Conservation (phyloP, 257 asterid species). For the Scutellaria minor region DNA sequence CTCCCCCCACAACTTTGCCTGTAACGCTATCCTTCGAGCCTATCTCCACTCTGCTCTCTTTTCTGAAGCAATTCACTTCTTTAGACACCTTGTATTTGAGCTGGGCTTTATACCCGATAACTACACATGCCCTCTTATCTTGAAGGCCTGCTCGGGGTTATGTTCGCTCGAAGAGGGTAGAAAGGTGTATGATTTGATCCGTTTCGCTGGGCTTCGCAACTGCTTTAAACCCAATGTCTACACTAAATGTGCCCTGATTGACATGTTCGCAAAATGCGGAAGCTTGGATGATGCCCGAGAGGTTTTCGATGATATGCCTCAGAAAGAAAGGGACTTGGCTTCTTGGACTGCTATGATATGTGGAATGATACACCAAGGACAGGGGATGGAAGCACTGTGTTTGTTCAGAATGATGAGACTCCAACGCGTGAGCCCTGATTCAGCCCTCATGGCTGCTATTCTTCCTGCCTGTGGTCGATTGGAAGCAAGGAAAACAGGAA, state of each 20-base stretch:
- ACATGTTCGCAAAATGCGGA: constrained; percentile 49
- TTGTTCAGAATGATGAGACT: constrained; percentile 42
- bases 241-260: constrained; percentile 47
- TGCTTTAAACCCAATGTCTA: constrained; percentile 38
- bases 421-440: constrained; percentile 37
- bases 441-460: constrained; percentile 42
- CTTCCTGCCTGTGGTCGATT: constrained; percentile 44
- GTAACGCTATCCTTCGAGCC: constrained; percentile 44
- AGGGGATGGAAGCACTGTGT: constrained; percentile 31
- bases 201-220: not conserved
- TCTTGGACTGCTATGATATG: constrained; percentile 49
- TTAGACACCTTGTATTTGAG: constrained; percentile 30
- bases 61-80: constrained; percentile 38
- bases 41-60: constrained; percentile 33
- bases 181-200: constrained; percentile 35
- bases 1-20: constrained; percentile 26
- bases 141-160: constrained; percentile 43
- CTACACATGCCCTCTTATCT: constrained; percentile 41
- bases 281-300: constrained; percentile 45
- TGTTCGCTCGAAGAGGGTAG: constrained; percentile 43
- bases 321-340: constrained; percentile 38
- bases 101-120: constrained; percentile 41
- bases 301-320: constrained; percentile 47
- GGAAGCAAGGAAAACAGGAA: constrained; percentile 35
- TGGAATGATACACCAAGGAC: constrained; percentile 40